Percentiles rank a stretch among this genome's conserved stretches.
Conservation (phyloP, 1,139 yeast genomes). For the Suhomyces bokatorum region DNA sequence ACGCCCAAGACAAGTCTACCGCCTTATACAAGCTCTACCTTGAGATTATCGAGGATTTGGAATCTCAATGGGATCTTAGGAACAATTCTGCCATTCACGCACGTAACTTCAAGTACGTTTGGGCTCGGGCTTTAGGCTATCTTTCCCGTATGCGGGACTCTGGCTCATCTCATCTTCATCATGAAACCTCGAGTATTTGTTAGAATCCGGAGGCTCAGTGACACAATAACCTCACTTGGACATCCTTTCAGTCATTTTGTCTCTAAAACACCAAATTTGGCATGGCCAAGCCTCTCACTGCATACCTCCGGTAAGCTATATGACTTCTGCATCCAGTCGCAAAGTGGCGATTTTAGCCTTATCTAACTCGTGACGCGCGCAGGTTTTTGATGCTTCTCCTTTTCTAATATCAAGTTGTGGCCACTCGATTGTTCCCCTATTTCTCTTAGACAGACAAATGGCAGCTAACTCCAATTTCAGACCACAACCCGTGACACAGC, state of each 20-base stretch:
- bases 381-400: not conserved
- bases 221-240: no score
- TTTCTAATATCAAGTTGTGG: slow-evolving; percentile 1
- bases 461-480: slow-evolving; percentile 9
- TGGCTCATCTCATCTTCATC: no score
- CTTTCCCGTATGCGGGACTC: not conserved
- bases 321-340: no score
- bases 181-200: no score
- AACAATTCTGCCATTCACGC: not conserved
- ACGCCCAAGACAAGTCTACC: not conserved
- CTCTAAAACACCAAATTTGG: no score
- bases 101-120: not conserved
- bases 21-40: not conserved
- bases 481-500: slow-evolving; percentile 15
- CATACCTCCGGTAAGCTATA: no score
- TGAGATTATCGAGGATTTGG: slow-evolving; percentile 1
- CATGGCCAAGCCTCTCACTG: no score
- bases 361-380: slow-evolving; percentile 6
- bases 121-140: not conserved
- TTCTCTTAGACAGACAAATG: slow-evolving; percentile 2
- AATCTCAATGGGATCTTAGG: slow-evolving; percentile 1
- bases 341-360: not conserved
- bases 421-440: not conserved
- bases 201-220: no score
- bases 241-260: no score